Conservation (phyloP, 352 stramenopile genomes). For the Phytophthora hybrid region DNA sequence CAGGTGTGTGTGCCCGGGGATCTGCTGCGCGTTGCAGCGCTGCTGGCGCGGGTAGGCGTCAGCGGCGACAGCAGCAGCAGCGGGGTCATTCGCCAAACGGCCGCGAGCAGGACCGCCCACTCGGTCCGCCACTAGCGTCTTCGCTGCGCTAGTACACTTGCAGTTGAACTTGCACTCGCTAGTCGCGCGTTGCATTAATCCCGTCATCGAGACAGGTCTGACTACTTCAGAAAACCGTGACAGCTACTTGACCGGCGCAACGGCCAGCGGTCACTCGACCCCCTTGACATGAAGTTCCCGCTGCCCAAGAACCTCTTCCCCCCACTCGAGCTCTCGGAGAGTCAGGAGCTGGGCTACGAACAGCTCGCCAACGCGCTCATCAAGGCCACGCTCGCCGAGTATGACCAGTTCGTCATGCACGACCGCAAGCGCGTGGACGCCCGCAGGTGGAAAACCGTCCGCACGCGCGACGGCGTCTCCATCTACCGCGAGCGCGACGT, state of each 20-base stretch:
- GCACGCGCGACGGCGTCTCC: conserved; percentile 46
- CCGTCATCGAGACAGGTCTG: background rate
- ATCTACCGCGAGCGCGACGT: conserved; percentile 51
- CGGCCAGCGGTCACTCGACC: background rate
- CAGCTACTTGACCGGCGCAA: conserved; percentile 8
- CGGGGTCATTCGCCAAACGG: conserved; percentile 42
- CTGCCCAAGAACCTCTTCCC: conserved; percentile 58
- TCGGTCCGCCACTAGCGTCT: conserved; percentile 19
- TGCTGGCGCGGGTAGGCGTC: background rate
- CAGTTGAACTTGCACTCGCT: background rate
- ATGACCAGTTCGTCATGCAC: conserved; percentile 53
- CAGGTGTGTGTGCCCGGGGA: conserved; percentile 23
- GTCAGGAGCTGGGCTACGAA: conserved; percentile 55
- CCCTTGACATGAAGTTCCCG: conserved; percentile 59
- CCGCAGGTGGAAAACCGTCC: conserved; percentile 53
- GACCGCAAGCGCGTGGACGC: conserved; percentile 50
- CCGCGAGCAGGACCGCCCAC: conserved; percentile 19
- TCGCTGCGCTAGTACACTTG: conserved; percentile 24
- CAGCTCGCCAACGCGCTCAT: conserved; percentile 60
- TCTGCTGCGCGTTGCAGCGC: conserved; percentile 29
- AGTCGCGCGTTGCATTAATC: background rate
- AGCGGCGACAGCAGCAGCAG: background rate
- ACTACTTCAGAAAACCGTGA: conserved; percentile 25
- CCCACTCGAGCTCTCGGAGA: conserved; percentile 48
- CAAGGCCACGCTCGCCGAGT: conserved; percentile 53